Evolutionary conservation across 257 asterid genomes (phyloP), one percentile per base, ranked within the genome.

Genomic region (Phtheirospermum japonicum): DNA sequence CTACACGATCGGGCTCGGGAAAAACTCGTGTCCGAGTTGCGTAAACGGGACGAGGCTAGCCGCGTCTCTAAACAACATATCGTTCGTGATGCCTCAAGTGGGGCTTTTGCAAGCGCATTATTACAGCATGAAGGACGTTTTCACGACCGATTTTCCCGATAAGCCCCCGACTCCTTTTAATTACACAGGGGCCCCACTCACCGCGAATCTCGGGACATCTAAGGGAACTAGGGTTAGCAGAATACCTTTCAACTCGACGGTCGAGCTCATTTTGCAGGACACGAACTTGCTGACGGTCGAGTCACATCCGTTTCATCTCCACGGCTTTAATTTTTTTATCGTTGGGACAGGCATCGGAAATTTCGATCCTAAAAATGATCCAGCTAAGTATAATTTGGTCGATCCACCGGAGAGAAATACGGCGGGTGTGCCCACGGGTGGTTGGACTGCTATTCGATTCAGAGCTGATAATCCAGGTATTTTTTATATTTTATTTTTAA

Each of bases 401-500:
- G 84, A 81, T 65, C 87, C 87, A 6, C 76, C 83, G 0, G 84
- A 78, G 32, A 78, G 87, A 52, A 81, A 81, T 49, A 81, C 87
- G 1, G 82, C 78, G 0, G 84, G 84, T 4, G 87, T 81, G 28
- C 87, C 87, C 6, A 78, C 82, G 0, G 84, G 84, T 17, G 87
- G 87, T 16, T 81, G 87, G 87, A 65, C 87, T 4, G 78, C 84
- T 32, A 81, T 78, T 31, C 76, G 87, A 1, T 81, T 78, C 63
- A 57, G 73, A 51, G 87, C 84, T n/a, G 87, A 81, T 55, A 81
- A 81, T 71, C 87, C 82, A 68, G 87, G 84, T 81, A 64, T 34
- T 19, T 9, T 3, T 5, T 23, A 1, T 23, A 23, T 23, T 23
- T 3, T 23, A 3, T 23, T 23, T 23, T 23, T 23, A 3, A 23